Percentiles rank a stretch among this genome's conserved stretches.
These are phyloP conservation scores for Boletus sp. DNA, from an alignment of 1,284 basidiomycete species.

Conservation along the genomic window DNA sequence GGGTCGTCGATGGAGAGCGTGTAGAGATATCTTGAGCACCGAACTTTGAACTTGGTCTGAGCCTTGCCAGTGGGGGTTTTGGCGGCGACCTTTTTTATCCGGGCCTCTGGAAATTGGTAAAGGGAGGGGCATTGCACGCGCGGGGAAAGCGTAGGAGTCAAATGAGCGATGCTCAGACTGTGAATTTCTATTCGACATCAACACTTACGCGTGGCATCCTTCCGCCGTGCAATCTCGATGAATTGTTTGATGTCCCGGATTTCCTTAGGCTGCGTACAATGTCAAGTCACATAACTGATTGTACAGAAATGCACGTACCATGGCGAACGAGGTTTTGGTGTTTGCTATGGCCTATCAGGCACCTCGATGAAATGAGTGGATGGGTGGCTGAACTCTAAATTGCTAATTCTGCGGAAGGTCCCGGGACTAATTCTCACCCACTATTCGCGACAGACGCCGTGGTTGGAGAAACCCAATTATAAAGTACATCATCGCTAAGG, in stretches of 20 bases:
- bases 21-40: slow-evolving; percentile 97
- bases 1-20: slow-evolving; percentile 93
- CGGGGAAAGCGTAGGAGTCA: background rate
- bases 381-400: slow-evolving; percentile 34
- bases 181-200: slow-evolving; percentile 9
- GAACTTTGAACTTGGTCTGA: slow-evolving; percentile 98
- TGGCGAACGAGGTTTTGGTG: slow-evolving; percentile 16
- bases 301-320: slow-evolving; percentile 19
- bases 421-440: background rate
- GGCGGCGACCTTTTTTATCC: slow-evolving; percentile 90
- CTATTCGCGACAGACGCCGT: too few species aligned
- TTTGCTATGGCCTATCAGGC: background rate
- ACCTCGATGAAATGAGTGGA: background rate
- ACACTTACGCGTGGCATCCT: slow-evolving; percentile 70
- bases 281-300: slow-evolving; percentile 4
- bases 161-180: slow-evolving; percentile 11
- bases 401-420: slow-evolving; percentile 27
- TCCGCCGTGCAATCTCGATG: slow-evolving; percentile 92
- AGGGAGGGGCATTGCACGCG: background rate
- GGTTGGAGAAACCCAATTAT: too few species aligned
- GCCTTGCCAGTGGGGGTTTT: slow-evolving; percentile 69
- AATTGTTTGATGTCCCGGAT: slow-evolving; percentile 99
- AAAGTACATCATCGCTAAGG: background rate
- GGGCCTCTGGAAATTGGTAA: slow-evolving; percentile 59
- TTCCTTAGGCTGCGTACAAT: slow-evolving; percentile 80